Evolutionary conservation across 495 filamentous ascomycete genomes (phyloP).

Genomic region (Barbatosphaeria neglecta): DNA sequence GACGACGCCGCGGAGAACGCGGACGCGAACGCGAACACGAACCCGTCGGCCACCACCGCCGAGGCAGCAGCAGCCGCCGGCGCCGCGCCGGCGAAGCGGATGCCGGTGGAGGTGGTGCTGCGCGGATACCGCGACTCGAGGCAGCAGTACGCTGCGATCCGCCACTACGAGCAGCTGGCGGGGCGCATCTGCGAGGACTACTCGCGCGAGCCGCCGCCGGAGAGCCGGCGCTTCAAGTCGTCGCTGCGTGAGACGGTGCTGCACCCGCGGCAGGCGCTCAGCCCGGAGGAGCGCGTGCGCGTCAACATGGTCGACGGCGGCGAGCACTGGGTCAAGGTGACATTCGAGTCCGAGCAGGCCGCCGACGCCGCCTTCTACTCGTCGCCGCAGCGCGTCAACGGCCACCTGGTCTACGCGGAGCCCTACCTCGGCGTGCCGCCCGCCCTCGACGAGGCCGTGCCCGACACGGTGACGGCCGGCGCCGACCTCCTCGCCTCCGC

Average conservation of each 20-base stretch:
- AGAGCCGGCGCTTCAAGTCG: constrained; percentile 42
- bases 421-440: constrained; percentile 62
- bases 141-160: constrained; percentile 73
- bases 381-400: constrained; percentile 67
- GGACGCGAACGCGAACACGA: too few relatives aligned
- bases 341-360: constrained; percentile 70
- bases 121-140: constrained; percentile 64
- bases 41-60: too few relatives aligned
- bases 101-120: constrained; percentile 70
- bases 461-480: constrained; percentile 20
- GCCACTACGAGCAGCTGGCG: constrained; percentile 67
- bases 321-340: constrained; percentile 85
- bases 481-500: constrained; percentile 5
- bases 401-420: constrained; percentile 68
- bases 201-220: constrained; percentile 51
- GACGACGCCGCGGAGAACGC: constrained; percentile 11
- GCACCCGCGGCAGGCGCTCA: constrained; percentile 44
- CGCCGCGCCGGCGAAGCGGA: constrained; percentile 8
- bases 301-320: constrained; percentile 68
- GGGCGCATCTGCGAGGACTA: constrained; percentile 88
- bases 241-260: constrained; percentile 56
- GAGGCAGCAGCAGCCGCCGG: constrained; percentile 7
- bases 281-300: constrained; percentile 57
- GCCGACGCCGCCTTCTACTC: constrained; percentile 64
- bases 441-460: constrained; percentile 49